These are phyloP conservation scores for Sphagnum fallax DNA, from an alignment of 228 moss, liverwort and hornwort species.

Conservation along the genomic window DNA sequence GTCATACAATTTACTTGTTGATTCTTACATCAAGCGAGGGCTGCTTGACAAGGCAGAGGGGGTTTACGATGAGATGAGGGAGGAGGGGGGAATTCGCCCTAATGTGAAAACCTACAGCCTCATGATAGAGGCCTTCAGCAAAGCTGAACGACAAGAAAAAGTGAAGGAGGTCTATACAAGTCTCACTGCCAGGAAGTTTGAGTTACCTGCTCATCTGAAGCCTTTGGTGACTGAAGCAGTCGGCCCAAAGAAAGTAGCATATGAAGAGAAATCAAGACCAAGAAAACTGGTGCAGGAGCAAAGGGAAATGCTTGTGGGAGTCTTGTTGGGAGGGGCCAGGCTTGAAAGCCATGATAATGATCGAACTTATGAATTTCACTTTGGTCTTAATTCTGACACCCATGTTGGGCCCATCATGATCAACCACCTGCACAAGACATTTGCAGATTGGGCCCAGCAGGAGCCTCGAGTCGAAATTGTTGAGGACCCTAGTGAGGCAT, in stretches of 20 bases:
- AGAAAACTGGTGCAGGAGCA: constrained; percentile 57
- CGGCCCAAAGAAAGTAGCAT: constrained; percentile 35
- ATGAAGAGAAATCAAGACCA: constrained; percentile 32
- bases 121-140: constrained; percentile 60
- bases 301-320: constrained; percentile 81
- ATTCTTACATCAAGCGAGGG: constrained; percentile 51
- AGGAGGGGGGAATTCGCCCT: constrained; percentile 28
- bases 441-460: constrained; percentile 70
- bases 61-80: constrained; percentile 54
- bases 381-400: constrained; percentile 54
- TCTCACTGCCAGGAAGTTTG: constrained; percentile 44
- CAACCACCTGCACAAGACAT: constrained; percentile 67
- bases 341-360: constrained; percentile 59
- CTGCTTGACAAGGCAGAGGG: constrained; percentile 57
- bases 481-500: constrained; percentile 10
- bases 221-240: constrained; percentile 38
- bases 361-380: constrained; percentile 70
- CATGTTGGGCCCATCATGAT: constrained; percentile 50
- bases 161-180: constrained; percentile 46
- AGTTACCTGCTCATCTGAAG: constrained; percentile 36
- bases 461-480: constrained; percentile 34
- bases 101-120: constrained; percentile 65
- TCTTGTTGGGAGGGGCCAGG: constrained; percentile 72
- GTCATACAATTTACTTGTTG: constrained; percentile 60
- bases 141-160: constrained; percentile 32